These are phyloP conservation scores for Aristolochia californica DNA, from an alignment of 164 flowering plant genomes.

Conservation along the genomic window DNA sequence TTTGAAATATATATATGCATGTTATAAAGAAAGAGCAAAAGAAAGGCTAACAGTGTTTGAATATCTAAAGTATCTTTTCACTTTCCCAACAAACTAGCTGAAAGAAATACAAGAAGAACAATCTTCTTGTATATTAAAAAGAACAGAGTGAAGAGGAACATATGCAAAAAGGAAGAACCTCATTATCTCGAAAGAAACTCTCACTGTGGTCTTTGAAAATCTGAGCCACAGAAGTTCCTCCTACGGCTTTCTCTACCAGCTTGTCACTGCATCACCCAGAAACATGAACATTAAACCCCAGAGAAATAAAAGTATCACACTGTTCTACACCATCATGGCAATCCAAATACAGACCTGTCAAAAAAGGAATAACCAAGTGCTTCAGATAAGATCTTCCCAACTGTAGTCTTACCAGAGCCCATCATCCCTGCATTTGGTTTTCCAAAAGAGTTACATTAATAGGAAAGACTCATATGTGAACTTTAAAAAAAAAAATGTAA, in stretches of 20 bases:
- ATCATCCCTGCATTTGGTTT: slow-evolving; percentile 71
- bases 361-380: slow-evolving; percentile 66
- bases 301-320: not conserved
- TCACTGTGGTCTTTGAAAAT: slow-evolving; percentile 60
- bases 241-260: slow-evolving; percentile 53
- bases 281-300: slow-evolving; percentile 1
- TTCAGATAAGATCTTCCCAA: slow-evolving; percentile 75
- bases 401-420: slow-evolving; percentile 98
- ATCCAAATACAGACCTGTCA: slow-evolving; percentile 54
- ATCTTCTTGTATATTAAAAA: too few species aligned
- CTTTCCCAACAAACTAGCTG: too few species aligned
- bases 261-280: slow-evolving; percentile 40
- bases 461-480: not conserved
- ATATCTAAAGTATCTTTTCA: too few species aligned
- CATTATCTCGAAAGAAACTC: slow-evolving; percentile 53
- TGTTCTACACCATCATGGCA: not conserved
- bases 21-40: too few species aligned
- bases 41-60: too few species aligned
- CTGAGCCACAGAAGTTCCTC: slow-evolving; percentile 52
- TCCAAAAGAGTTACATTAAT: not conserved
- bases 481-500: not conserved
- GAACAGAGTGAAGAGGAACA: not conserved
- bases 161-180: slow-evolving; percentile 27
- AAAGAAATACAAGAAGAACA: too few species aligned
- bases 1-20: too few species aligned